phyloP scores from a whole-genome alignment of 257 asterid genomes.

The Schizonepeta tenuifolia region DNA sequence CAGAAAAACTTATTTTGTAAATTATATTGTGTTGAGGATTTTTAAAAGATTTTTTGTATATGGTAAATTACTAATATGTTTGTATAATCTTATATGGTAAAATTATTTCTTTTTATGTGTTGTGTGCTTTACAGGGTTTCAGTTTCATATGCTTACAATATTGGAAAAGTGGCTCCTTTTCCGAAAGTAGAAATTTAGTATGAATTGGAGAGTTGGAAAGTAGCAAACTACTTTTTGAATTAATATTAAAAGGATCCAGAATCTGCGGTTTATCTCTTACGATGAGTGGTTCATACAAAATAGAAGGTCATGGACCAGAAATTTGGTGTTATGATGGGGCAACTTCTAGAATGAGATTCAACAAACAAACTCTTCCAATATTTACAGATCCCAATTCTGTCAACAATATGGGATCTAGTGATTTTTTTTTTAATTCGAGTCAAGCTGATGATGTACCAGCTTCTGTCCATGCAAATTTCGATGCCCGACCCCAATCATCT shows the following conservation, averaged over 20 bases:
- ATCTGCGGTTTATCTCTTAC: constrained; percentile 25
- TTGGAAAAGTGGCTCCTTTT: constrained; percentile 18
- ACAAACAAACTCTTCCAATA: constrained; percentile 34
- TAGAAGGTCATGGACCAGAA: constrained; percentile 65
- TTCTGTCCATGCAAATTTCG: constrained; percentile 27
- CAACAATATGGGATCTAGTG: constrained; percentile 35
- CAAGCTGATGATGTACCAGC: constrained; percentile 11
- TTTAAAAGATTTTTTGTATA: not conserved
- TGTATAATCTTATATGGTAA: too few relatives aligned
- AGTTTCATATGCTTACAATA: constrained; percentile 28
- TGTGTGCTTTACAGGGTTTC: constrained; percentile 32
- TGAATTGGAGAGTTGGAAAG: constrained; percentile 5
- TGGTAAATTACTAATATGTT: not conserved
- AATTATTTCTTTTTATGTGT: constrained; percentile 19
- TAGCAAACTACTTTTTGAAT: not conserved
- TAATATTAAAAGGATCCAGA: constrained; percentile 16
- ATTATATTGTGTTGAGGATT: not conserved
- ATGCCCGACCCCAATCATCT: constrained; percentile 36
- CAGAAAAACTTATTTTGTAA: not conserved
- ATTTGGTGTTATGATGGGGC: constrained; percentile 37
- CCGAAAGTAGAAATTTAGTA: not conserved
- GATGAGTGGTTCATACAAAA: constrained; percentile 24
- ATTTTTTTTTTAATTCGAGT: constrained; percentile 29
- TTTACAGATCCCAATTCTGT: constrained; percentile 37
- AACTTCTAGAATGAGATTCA: constrained; percentile 39